phyloP scores from a whole-genome alignment of 169 alveolate species.

The Fabrea salina region DNA sequence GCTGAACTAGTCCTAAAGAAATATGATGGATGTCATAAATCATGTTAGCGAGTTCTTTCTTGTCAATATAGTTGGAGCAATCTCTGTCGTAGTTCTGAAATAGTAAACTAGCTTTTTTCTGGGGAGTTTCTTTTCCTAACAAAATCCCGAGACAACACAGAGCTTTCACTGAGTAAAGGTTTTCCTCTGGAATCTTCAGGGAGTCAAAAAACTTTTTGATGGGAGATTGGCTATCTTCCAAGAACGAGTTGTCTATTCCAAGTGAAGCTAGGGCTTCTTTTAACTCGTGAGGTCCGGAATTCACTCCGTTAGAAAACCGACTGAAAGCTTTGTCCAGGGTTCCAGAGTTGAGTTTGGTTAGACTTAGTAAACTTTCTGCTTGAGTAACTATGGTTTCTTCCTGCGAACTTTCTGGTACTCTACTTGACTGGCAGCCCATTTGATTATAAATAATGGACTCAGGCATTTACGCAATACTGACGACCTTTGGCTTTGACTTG shows the following conservation, averaged over 20 bases:
- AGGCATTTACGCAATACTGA: neutral
- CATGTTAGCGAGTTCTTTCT: neutral
- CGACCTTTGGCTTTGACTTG: neutral
- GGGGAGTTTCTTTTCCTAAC: constrained; percentile 4
- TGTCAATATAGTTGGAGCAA: neutral
- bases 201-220: neutral
- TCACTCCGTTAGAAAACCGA: too few species aligned
- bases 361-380: too few species aligned
- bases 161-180: neutral
- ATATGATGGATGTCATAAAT: constrained; percentile 2
- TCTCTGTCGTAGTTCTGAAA: constrained; percentile 23
- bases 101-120: neutral
- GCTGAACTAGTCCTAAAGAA: neutral
- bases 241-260: neutral
- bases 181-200: neutral
- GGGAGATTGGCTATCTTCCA: neutral
- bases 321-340: too few species aligned
- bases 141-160: neutral
- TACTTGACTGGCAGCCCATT: too few species aligned
- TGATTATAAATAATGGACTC: constrained; percentile 1
- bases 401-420: too few species aligned
- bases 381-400: too few species aligned
- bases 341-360: too few species aligned
- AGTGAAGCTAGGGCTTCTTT: neutral
- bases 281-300: too few species aligned